phyloP scores from a whole-genome alignment of 257 asterid species.

The Solanum clarkiae region DNA sequence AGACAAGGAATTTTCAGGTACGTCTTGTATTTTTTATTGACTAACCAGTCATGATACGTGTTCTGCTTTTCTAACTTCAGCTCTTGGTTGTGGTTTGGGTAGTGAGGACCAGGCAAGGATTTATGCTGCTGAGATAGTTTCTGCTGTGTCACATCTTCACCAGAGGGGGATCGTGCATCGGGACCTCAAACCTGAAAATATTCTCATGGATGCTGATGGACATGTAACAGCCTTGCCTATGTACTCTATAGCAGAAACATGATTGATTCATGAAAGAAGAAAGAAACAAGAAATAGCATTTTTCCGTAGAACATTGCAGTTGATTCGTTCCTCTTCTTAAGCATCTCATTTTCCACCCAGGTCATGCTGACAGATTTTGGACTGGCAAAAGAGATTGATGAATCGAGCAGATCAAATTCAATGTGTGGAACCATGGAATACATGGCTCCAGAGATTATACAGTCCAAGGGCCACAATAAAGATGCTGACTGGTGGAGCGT shows the following conservation, averaged over 20 bases:
- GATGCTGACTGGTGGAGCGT: slow-evolving; percentile 96
- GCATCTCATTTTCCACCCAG: slow-evolving; percentile 20
- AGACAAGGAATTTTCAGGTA: slow-evolving; percentile 96
- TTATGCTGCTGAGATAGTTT: slow-evolving; percentile 88
- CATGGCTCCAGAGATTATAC: slow-evolving; percentile 92
- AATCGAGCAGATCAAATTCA: slow-evolving; percentile 81
- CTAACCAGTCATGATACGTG: neutral
- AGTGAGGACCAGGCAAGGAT: slow-evolving; percentile 97
- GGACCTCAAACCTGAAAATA: slow-evolving; percentile 91
- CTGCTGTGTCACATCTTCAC: slow-evolving; percentile 96
- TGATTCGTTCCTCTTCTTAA: slow-evolving; percentile 1
- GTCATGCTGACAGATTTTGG: slow-evolving; percentile 93
- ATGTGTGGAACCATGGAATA: slow-evolving; percentile 92
- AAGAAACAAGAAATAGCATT: neutral
- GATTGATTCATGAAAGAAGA: neutral
- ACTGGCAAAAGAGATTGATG: slow-evolving; percentile 81
- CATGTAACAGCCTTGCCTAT: slow-evolving; percentile 43
- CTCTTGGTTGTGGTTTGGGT: slow-evolving; percentile 20
- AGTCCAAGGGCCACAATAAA: slow-evolving; percentile 66
- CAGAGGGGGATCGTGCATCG: slow-evolving; percentile 85
- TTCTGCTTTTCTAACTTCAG: slow-evolving; percentile 13
- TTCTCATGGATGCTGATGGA: slow-evolving; percentile 95
- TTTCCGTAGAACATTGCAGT: neutral
- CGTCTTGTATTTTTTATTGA: neutral
- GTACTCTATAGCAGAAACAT: slow-evolving; percentile 5